Percentiles rank a stretch among this genome's conserved stretches.
These are phyloP conservation scores for Talaromyces stipitatus DNA, from an alignment of 495 filamentous ascomycete genomes.

Conservation along the genomic window DNA sequence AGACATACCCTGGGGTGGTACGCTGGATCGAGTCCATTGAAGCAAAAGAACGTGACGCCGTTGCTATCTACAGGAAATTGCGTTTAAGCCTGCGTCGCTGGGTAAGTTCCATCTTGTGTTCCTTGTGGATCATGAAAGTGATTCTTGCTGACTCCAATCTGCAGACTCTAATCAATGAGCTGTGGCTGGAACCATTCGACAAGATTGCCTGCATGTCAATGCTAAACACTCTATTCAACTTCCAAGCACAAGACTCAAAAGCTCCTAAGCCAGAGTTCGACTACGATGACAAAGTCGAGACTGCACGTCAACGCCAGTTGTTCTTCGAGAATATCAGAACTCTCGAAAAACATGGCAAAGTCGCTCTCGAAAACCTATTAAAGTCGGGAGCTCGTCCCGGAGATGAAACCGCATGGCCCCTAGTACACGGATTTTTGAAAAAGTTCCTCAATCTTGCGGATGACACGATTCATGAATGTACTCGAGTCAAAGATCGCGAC, in stretches of 20 bases:
- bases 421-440: conserved; percentile 46
- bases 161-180: conserved; percentile 63
- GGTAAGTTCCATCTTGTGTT: conserved; percentile 35
- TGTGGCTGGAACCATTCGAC: conserved; percentile 56
- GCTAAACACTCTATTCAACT: conserved; percentile 72
- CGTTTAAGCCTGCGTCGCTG: conserved; percentile 64
- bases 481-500: conserved; percentile 38
- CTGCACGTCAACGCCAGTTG: conserved; percentile 51
- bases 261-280: conserved; percentile 43
- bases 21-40: conserved; percentile 48
- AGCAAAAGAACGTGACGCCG: conserved; percentile 48
- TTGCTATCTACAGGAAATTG: conserved; percentile 56
- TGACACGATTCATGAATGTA: conserved; percentile 55
- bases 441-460: conserved; percentile 54
- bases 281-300: conserved; percentile 42
- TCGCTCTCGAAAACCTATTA: conserved; percentile 48
- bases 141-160: too few species aligned
- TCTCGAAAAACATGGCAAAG: conserved; percentile 51
- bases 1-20: conserved; percentile 43
- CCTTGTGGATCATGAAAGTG: neutral
- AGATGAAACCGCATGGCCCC: conserved; percentile 50
- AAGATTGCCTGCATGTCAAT: conserved; percentile 66
- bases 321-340: conserved; percentile 61
- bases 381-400: conserved; percentile 41
- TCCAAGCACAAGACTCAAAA: conserved; percentile 26